Conservation (phyloP, 129 eudicot genomes). For the Chrysanthemum seticuspe region DNA sequence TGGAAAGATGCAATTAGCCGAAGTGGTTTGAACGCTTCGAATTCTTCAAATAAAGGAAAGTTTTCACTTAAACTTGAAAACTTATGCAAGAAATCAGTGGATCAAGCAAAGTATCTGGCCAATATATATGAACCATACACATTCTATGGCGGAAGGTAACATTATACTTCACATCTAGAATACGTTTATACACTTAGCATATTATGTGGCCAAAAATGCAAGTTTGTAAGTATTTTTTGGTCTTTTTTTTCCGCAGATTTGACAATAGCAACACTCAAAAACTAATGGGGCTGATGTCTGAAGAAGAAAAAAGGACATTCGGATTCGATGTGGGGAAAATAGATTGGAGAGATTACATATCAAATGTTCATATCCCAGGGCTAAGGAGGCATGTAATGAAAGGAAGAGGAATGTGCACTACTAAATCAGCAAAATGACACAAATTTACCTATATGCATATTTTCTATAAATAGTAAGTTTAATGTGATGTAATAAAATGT, state of each 20-base stretch:
- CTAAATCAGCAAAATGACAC: conserved; percentile 10
- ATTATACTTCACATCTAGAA: not conserved
- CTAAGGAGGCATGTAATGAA: conserved; percentile 97
- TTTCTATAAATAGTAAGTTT: conserved; percentile 23
- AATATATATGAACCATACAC: conserved; percentile 85
- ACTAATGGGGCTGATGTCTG: conserved; percentile 78
- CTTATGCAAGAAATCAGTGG: conserved; percentile 83
- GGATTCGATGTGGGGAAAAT: conserved; percentile 87
- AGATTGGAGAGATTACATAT: conserved; percentile 92
- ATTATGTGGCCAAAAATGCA: not conserved
- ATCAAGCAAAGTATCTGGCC: conserved; percentile 91
- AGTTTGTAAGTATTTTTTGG: not conserved
- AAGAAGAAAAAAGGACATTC: conserved; percentile 71
- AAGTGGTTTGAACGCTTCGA: conserved; percentile 44
- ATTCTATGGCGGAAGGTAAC: conserved; percentile 96
- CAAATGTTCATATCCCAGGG: conserved; percentile 90
- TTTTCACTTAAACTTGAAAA: conserved; percentile 58
- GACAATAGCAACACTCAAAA: conserved; percentile 81
- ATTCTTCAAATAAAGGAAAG: conserved; percentile 43
- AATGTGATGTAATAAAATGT: conserved; percentile 37
- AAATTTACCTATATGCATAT: conserved; percentile 25
- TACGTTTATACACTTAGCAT: not conserved
- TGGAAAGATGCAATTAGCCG: conserved; percentile 73
- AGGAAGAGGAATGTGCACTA: conserved; percentile 69
- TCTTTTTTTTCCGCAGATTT: conserved; percentile 44